These are phyloP conservation scores for Byssochlamys sp. DNA, from an alignment of 2,329 filamentous ascomycete species.

Conservation along the genomic window DNA sequence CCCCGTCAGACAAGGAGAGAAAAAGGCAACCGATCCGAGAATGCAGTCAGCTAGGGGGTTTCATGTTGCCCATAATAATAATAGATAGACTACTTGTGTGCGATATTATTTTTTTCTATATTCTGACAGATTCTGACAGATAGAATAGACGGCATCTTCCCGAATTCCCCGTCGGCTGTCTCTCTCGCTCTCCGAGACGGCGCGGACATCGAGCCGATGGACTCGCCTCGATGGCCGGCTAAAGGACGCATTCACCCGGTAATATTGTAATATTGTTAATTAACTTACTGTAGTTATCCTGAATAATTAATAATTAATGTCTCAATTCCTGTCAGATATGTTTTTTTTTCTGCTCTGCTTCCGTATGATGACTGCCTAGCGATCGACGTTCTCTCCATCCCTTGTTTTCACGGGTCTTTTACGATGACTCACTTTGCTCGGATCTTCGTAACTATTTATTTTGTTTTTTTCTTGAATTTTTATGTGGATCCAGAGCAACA, in stretches of 20 bases:
- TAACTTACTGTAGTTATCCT: too few species aligned
- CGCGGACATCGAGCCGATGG: background rate
- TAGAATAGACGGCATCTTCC: background rate
- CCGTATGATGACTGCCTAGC: too few species aligned
- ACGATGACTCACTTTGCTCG: too few species aligned
- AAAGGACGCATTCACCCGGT: background rate
- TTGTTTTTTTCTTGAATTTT: too few species aligned
- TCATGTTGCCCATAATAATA: background rate
- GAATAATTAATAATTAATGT: too few species aligned
- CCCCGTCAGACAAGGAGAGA: background rate
- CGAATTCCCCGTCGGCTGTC: background rate
- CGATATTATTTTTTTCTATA: background rate
- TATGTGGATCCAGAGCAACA: too few species aligned
- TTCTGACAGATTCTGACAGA: background rate
- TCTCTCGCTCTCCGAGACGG: background rate
- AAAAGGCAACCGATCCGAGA: background rate
- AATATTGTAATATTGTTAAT: too few species aligned
- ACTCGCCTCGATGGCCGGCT: background rate
- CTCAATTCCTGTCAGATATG: too few species aligned
- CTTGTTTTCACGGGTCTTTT: too few species aligned
- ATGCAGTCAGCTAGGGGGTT: background rate
- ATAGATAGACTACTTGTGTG: background rate
- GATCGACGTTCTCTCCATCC: too few species aligned
- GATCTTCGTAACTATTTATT: too few species aligned
- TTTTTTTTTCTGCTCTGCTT: too few species aligned